Conservation (phyloP, 2,329 filamentous ascomycete species). For the Xylariaceae sp. region DNA sequence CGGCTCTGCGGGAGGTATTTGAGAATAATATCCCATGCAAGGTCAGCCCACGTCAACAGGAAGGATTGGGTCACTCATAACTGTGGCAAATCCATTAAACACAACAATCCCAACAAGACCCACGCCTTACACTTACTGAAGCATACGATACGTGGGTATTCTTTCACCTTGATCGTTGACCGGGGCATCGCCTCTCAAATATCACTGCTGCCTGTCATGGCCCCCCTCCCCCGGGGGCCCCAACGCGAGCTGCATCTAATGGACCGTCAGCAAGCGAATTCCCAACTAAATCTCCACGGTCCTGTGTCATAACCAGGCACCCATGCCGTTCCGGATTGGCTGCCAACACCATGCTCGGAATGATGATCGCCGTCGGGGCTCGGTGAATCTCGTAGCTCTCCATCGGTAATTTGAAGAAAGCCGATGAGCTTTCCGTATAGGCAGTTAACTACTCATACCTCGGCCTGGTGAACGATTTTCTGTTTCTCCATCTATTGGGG, state of each 20-base stretch:
- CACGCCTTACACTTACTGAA: conserved; percentile 1
- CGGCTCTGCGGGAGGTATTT: conserved; percentile 6
- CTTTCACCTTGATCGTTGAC: not conserved
- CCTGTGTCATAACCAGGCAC: not conserved
- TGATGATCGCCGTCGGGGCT: not conserved
- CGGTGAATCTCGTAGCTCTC: not conserved
- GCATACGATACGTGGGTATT: conserved; percentile 2
- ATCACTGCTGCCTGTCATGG: conserved; percentile 4
- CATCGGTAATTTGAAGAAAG: not conserved
- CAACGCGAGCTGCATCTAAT: not conserved
- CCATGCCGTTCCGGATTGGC: not conserved
- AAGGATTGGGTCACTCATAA: conserved; percentile 8
- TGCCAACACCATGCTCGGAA: not conserved
- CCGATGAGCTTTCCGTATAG: not conserved
- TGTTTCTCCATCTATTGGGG: too few species aligned
- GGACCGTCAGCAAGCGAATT: not conserved
- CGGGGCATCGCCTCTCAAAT: not conserved
- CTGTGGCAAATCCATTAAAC: not conserved
- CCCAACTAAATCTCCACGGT: not conserved
- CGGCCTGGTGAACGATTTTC: too few species aligned
- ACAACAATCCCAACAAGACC: not conserved
- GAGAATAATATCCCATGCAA: not conserved
- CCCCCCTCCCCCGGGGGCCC: not conserved
- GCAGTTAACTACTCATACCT: not conserved
- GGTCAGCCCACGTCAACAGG: conserved; percentile 14